Evolutionary conservation across 352 stramenopile genomes (phyloP).

Genomic region (Globisporangium perplexum): DNA sequence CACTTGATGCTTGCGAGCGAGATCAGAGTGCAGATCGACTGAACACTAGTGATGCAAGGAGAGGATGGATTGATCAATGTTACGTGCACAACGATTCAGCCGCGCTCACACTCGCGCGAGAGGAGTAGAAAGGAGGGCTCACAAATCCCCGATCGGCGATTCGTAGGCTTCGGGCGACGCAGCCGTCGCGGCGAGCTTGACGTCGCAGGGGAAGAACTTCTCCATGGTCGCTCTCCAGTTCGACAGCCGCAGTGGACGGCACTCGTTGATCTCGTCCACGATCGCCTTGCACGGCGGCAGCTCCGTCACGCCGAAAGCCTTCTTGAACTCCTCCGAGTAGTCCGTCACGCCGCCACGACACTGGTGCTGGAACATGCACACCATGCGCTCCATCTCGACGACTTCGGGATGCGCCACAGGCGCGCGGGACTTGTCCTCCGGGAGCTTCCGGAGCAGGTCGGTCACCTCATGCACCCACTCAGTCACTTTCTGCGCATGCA

Average conservation of each 20-base stretch:
- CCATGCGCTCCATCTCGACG: conserved; percentile 6
- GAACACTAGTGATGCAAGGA: not conserved
- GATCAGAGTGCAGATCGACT: too few relatives aligned
- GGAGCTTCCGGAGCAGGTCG: not conserved
- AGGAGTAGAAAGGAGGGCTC: not conserved
- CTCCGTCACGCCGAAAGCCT: conserved; percentile 25
- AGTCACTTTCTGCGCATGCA: not conserved
- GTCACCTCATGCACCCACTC: not conserved
- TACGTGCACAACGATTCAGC: not conserved
- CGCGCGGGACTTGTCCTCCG: not conserved
- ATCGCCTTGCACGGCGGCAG: conserved; percentile 37
- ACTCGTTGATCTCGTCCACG: conserved; percentile 26
- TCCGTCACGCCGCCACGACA: conserved; percentile 38
- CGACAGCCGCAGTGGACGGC: not conserved
- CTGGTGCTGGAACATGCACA: conserved; percentile 46
- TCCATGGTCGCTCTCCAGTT: not conserved
- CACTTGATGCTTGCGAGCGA: too few relatives aligned
- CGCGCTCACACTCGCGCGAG: not conserved
- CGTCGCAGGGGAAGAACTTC: conserved; percentile 8
- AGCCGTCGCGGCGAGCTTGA: not conserved
- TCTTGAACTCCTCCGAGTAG: conserved; percentile 42
- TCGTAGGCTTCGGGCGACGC: not conserved
- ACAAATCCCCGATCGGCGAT: not conserved
- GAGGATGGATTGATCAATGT: not conserved
- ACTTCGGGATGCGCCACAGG: not conserved